These are phyloP conservation scores for Clathrospora elynae DNA, from an alignment of 2,329 filamentous ascomycete species.

Conservation along the genomic window DNA sequence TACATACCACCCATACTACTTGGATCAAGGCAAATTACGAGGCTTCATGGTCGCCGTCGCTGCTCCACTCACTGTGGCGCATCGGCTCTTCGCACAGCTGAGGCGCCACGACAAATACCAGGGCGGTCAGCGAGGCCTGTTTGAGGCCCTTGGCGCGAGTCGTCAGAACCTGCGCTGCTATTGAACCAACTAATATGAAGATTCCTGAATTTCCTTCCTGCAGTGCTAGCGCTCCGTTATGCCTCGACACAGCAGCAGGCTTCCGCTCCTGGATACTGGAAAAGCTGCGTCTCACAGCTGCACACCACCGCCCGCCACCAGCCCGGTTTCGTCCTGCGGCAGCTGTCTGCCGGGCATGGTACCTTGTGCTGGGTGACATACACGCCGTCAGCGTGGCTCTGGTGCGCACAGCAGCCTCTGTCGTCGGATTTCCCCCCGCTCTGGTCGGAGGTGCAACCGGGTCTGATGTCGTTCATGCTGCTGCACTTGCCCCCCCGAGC, in stretches of 20 bases:
- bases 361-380: constrained; percentile 29
- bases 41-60: no score
- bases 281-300: constrained; percentile 30
- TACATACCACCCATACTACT: not conserved
- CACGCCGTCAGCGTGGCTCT: constrained; percentile 37
- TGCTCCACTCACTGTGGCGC: no score
- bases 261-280: constrained; percentile 38
- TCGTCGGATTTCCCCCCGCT: constrained; percentile 34
- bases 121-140: no score
- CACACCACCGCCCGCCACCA: constrained; percentile 36
- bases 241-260: constrained; percentile 25
- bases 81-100: no score
- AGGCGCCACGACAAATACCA: no score
- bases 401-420: constrained; percentile 31
- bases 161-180: no score
- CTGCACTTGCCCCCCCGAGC: constrained; percentile 25
- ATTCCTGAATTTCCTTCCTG: constrained; percentile 36
- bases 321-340: constrained; percentile 42
- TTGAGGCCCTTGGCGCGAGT: no score
- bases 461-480: constrained; percentile 22
- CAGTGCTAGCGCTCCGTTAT: constrained; percentile 33
- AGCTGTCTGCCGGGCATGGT: constrained; percentile 40
- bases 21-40: no score
- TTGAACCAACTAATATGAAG: no score
- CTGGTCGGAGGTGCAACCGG: constrained; percentile 12